phyloP scores from a whole-genome alignment of 108 stramenopile species.

The Cyclostephanos tholiformis region DNA sequence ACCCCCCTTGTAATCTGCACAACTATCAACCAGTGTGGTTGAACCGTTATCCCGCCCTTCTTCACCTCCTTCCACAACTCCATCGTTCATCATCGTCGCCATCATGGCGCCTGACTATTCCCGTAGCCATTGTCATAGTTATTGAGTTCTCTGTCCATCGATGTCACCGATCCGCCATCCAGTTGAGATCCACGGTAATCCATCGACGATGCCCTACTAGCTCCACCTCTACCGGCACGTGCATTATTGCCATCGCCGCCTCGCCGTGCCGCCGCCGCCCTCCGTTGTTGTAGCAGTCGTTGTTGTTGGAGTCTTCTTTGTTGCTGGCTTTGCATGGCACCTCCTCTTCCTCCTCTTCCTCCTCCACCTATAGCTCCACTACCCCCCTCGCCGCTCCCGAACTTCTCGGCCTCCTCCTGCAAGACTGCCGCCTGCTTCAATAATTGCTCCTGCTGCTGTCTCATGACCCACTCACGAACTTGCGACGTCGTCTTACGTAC shows the following conservation, averaged over 20 bases:
- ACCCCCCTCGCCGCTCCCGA: not conserved
- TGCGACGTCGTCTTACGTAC: slow-evolving; percentile 36
- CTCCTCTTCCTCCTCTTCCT: not conserved
- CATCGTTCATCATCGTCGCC: not conserved
- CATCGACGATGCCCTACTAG: not conserved
- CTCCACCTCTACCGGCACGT: not conserved
- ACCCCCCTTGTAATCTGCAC: too few species aligned
- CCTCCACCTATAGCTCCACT: not conserved
- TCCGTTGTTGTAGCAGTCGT: not conserved
- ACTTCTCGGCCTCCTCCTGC: slow-evolving; percentile 31
- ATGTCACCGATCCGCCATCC: not conserved
- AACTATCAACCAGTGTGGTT: too few species aligned
- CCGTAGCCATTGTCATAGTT: not conserved
- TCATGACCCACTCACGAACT: slow-evolving; percentile 43
- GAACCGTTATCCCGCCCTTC: not conserved
- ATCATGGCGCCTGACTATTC: not conserved
- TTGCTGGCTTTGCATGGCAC: not conserved
- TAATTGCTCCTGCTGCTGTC: slow-evolving; percentile 40
- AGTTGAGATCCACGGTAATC: not conserved
- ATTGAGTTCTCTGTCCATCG: not conserved
- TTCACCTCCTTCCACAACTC: not conserved
- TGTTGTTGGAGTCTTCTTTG: not conserved
- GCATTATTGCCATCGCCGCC: not conserved
- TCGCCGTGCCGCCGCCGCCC: not conserved
- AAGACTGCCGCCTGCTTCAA: slow-evolving; percentile 34